Base-by-base conservation (phyloP, 306 rosid genomes). In the Corylus avellana region DNA sequence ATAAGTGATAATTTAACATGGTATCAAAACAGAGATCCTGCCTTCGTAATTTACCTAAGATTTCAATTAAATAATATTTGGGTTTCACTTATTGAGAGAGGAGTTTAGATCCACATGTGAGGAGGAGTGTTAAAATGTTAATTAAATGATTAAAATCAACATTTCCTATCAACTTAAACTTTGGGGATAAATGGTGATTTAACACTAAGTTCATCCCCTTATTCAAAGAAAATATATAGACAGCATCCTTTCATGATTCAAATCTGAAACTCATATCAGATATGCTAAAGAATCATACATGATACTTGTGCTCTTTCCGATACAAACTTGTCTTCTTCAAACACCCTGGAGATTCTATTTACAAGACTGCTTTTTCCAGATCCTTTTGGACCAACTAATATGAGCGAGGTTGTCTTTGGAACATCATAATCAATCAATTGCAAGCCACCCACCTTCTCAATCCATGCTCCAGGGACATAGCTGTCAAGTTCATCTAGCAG, bases 281-380 rank as follows among this genome's bases (percentile, higher is more conserved):
- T 49, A 63, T 49, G 58, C 50, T 35, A 51, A 54, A 66, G 67
- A 66, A 46, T 7, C 53, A 75, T 92, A 94, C 97, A 92, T 87
- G 98, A 88, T 46, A 91, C 91, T 90, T 94, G 98, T 75, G 97
- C 97, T 86, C 98, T 91, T 20, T 78, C 90, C 1, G 93, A 81
- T 44, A 84, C 84, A 59, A 82, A 91, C 82, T 84, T 83, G 83
- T 87, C 97, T 74, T 84, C 83, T 54, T 92, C 97, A 70, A 94
- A 75, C 81, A 87, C 88, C 85, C 72, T 85, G 53, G 95, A 90
- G 70, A 94, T 94, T 85, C 88, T 87, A 75, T 94, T 94, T 70
- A 94, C 76, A 81, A 94, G 95, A 81, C 97, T 86, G 89, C 97
- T 92, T 84, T 92, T 94, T 72, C 97, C 98, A 8, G 98, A 91